Percentiles rank a stretch among this genome's conserved stretches.
These are phyloP conservation scores for Trichosporon sp. DNA, from an alignment of 1,284 basidiomycete genomes.

Conservation along the genomic window DNA sequence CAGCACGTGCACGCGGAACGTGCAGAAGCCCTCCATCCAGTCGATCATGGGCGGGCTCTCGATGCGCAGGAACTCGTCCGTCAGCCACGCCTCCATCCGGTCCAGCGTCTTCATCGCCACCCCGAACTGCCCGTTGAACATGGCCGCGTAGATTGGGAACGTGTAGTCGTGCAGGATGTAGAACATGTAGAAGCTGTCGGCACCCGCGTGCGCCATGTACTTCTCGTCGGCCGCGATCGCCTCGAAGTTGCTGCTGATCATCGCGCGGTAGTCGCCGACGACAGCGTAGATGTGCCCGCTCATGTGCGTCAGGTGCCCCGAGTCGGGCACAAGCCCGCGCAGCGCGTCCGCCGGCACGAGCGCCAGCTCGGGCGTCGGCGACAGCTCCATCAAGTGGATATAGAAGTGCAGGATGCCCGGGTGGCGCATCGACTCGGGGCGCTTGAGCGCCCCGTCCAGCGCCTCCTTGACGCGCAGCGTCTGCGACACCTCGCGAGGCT, in stretches of 20 bases:
- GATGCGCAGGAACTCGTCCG: conserved; percentile 27
- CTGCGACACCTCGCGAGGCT: conserved; percentile 20
- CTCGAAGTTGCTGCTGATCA: conserved; percentile 29
- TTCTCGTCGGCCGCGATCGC: conserved; percentile 37
- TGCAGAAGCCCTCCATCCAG: conserved; percentile 37
- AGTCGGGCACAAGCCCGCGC: conserved; percentile 36
- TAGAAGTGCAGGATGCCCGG: conserved; percentile 43
- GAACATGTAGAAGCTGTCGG: conserved; percentile 35
- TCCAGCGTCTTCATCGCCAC: conserved; percentile 31
- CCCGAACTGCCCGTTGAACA: conserved; percentile 38
- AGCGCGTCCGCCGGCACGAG: conserved; percentile 33
- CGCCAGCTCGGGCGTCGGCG: conserved; percentile 34
- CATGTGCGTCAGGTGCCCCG: conserved; percentile 44
- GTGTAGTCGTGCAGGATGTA: conserved; percentile 43
- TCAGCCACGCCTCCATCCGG: conserved; percentile 30
- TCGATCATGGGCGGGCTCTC: conserved; percentile 29
- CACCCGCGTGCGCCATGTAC: conserved; percentile 21
- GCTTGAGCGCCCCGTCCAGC: conserved; percentile 27
- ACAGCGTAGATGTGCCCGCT: conserved; percentile 43
- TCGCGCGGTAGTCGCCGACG: conserved; percentile 41
- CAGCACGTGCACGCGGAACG: conserved; percentile 33
- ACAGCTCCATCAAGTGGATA: conserved; percentile 45
- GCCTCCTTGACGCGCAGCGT: conserved; percentile 30
- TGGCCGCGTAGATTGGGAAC: conserved; percentile 40
- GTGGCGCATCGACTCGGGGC: conserved; percentile 21